Evolutionary conservation across 257 asterid species (phyloP), one percentile per base, ranked within the genome.

Genomic region (Osmanthus fragrans): DNA sequence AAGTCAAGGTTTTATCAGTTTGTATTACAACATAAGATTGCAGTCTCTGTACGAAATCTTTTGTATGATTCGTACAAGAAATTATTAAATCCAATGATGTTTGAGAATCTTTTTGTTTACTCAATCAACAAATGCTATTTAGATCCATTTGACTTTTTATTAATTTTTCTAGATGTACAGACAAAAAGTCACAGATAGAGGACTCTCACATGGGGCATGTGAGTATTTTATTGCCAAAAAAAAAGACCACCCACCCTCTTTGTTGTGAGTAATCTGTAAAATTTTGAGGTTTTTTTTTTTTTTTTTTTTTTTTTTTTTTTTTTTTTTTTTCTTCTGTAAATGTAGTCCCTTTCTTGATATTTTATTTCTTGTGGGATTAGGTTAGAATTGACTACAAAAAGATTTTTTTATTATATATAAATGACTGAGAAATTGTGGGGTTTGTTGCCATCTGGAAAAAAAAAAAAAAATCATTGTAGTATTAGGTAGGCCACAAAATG

Each of bases 391-490:
- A 4, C 30, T 30, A 60, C 13, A 60, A 1, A 2, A 9, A 21
- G 7, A 11, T n/a, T 0, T 0, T 21, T n/a, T 21, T 1, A 3
- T 15, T 16, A 7, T 12, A 21, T 7, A 42, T 63, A 18, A 30
- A 29, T 30, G 68, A 60, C 68, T 45, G 76, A 37, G 72, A 72
- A 77, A 71, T 80, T 12, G n/a, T 71, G 15, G 76, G 70, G 29
- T 54, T 69, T 68, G 23, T 32, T 39, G 34, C 65, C 78, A 80
- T 72, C 29, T 85, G 81, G 10, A 32, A 37, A 8, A 37, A 37
- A 7, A 8, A 32, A 37, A 8, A 37, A 37, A 7, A 8, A 1
- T 39, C 8, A 8, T 21, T 21, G 30, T 19, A 0, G 27, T 30
- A 30, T 21, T 58, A 23, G 64, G 67, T 58, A 6, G 15, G 32